phyloP scores from a whole-genome alignment of 75 land plant genomes.

The Adiantum capillusveneris region DNA sequence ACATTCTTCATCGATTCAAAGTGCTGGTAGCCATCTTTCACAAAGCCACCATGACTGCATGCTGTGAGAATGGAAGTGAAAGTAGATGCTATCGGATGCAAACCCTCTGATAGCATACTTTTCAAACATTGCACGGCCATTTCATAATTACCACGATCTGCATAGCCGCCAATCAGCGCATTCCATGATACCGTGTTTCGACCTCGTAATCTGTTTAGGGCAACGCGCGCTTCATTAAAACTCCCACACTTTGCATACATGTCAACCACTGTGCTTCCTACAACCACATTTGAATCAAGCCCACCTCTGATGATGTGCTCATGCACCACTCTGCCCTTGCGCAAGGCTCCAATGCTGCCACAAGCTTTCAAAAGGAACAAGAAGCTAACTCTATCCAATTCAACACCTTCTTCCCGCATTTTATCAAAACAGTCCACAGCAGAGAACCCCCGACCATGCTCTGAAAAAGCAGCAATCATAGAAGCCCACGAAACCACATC shows the following conservation, averaged over 20 bases:
- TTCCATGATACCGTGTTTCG: conserved; percentile 49
- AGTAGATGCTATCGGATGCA: conserved; percentile 24
- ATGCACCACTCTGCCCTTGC: conserved; percentile 31
- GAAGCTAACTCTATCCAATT: conserved; percentile 52
- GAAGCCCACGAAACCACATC: conserved; percentile 39
- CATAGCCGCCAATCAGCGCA: conserved; percentile 44
- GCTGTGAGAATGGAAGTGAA: conserved; percentile 42
- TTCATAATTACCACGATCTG: conserved; percentile 30
- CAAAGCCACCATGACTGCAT: conserved; percentile 57
- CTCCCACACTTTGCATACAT: conserved; percentile 50
- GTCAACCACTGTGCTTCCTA: conserved; percentile 33
- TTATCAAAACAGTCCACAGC: conserved; percentile 40
- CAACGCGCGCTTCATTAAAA: conserved; percentile 17
- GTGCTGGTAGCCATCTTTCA: conserved; percentile 30
- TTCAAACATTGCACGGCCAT: conserved; percentile 14
- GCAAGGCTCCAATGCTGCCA: conserved; percentile 21
- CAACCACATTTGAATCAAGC: conserved; percentile 14
- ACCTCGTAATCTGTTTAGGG: conserved; percentile 23
- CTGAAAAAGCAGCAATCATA: conserved; percentile 29
- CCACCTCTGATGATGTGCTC: conserved; percentile 18
- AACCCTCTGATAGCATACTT: conserved; percentile 23
- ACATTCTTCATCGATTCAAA: conserved; percentile 38
- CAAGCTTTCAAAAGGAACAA: conserved; percentile 39
- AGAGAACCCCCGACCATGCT: conserved; percentile 21
- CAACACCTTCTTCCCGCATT: conserved; percentile 34